Percentiles rank a stretch among this genome's conserved stretches.
These are phyloP conservation scores for Salvia miltiorrhiza DNA, from an alignment of 257 asterid species.

Conservation along the genomic window DNA sequence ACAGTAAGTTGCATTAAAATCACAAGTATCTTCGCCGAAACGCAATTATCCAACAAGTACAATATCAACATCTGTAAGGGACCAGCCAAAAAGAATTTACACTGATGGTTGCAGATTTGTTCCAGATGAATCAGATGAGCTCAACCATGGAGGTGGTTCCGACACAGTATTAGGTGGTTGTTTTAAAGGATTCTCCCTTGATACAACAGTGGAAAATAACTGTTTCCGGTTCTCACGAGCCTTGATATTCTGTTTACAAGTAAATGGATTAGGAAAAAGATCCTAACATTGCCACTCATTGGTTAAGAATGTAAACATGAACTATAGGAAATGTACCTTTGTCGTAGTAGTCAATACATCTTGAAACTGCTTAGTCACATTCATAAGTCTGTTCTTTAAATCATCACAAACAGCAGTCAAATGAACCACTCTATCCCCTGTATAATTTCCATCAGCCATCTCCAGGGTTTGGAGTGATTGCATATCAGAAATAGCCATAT, in stretches of 20 bases:
- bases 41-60: background rate
- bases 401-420: conserved; percentile 77
- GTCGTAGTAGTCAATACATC: conserved; percentile 73
- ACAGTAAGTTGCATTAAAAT: background rate
- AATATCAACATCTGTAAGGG: background rate
- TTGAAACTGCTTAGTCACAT: conserved; percentile 71
- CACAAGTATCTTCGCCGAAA: background rate
- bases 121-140: conserved; percentile 34
- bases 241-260: conserved; percentile 54
- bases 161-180: conserved; percentile 31
- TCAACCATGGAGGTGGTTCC: conserved; percentile 76
- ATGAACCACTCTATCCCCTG: conserved; percentile 78
- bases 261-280: conserved; percentile 13
- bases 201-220: conserved; percentile 61
- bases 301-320: background rate
- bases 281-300: background rate
- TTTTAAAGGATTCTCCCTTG: conserved; percentile 73
- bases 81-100: conserved; percentile 30
- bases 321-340: conserved; percentile 39
- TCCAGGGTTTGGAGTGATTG: conserved; percentile 63
- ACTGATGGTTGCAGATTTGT: conserved; percentile 32
- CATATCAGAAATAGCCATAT: conserved; percentile 62
- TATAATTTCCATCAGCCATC: conserved; percentile 47
- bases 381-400: conserved; percentile 76
- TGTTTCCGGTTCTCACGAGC: conserved; percentile 78